Percentiles rank a stretch among this genome's conserved stretches.
These are phyloP conservation scores for Gnetum montanum DNA, from an alignment of 75 land plant genomes.

Conservation along the genomic window DNA sequence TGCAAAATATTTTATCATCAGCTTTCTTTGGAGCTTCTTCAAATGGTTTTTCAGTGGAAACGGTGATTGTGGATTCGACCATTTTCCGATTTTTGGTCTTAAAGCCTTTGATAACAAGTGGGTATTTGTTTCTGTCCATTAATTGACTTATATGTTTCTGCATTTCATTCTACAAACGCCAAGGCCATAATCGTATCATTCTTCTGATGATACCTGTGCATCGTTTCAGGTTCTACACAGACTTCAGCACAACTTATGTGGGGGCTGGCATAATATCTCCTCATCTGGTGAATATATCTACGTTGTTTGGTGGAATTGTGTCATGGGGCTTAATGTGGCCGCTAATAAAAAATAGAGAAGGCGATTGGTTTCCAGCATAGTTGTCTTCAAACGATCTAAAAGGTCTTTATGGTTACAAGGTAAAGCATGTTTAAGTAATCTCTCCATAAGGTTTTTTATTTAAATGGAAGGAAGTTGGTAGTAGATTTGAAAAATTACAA, in stretches of 20 bases:
- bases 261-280: constrained; percentile 53
- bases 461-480: too few species aligned
- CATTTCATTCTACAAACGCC: background rate
- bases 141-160: background rate
- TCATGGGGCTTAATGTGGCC: constrained; percentile 75
- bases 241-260: constrained; percentile 4
- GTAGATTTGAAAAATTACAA: too few species aligned
- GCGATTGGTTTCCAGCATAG: constrained; percentile 59
- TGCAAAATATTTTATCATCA: constrained; percentile 54
- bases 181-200: too few species aligned
- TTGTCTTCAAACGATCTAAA: constrained; percentile 55
- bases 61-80: constrained; percentile 59
- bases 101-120: constrained; percentile 52
- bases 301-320: background rate
- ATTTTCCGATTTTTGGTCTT: constrained; percentile 81
- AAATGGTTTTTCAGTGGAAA: constrained; percentile 91
- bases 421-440: constrained; percentile 4
- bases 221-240: constrained; percentile 2
- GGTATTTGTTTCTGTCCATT: constrained; percentile 4
- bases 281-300: constrained; percentile 2
- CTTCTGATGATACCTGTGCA: constrained; percentile 1
- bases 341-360: constrained; percentile 44
- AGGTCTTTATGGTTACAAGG: constrained; percentile 92
- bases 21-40: constrained; percentile 80
- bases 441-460: background rate